Percentiles rank a stretch among this genome's conserved stretches.
phyloP scores from a whole-genome alignment of 2,329 filamentous ascomycete genomes.

The Atkinsonella hypoxylon region DNA sequence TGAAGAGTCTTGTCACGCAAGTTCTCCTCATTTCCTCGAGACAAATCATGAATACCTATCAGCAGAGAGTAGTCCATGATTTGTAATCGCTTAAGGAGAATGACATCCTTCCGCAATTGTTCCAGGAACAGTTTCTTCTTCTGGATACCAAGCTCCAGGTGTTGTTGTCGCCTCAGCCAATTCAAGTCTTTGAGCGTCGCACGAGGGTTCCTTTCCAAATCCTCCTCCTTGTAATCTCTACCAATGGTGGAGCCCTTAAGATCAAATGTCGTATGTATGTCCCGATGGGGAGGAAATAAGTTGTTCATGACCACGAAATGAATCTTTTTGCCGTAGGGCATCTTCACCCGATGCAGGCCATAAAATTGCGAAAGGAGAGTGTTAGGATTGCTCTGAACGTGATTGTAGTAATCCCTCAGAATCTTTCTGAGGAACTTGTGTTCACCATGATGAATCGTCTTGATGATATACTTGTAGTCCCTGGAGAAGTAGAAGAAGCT shows the following conservation, averaged over 20 bases:
- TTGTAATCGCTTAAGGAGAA: conserved; percentile 71
- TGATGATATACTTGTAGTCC: conserved; percentile 99
- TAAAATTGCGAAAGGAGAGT: conserved; percentile 97
- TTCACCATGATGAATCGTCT: conserved; percentile 94
- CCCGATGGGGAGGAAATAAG: conserved; percentile 89
- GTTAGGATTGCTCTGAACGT: conserved; percentile 88
- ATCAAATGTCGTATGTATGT: conserved; percentile 96
- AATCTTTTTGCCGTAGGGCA: conserved; percentile 95
- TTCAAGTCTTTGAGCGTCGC: conserved; percentile 95
- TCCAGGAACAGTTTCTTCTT: conserved; percentile 84
- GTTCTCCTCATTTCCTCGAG: conserved; percentile 89
- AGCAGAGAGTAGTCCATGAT: conserved; percentile 99
- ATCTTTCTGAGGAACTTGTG: conserved; percentile 79
- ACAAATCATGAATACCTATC: conserved; percentile 84
- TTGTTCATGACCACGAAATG: conserved; percentile 99
- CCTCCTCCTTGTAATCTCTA: conserved; percentile 79
- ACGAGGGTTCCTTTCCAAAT: conserved; percentile 76
- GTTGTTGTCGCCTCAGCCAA: conserved; percentile 77
- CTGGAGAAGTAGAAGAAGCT: conserved; percentile 99
- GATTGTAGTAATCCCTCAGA: conserved; percentile 82
- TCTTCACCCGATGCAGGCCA: conserved; percentile 92
- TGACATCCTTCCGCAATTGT: conserved; percentile 80
- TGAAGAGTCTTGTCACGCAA: conserved; percentile 78
- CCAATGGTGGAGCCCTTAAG: conserved; percentile 94
- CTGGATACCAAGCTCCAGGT: conserved; percentile 76